Base-by-base conservation (phyloP, 1,139 yeast genomes). In the Hyphopichia wangnamkhiaoensis region DNA sequence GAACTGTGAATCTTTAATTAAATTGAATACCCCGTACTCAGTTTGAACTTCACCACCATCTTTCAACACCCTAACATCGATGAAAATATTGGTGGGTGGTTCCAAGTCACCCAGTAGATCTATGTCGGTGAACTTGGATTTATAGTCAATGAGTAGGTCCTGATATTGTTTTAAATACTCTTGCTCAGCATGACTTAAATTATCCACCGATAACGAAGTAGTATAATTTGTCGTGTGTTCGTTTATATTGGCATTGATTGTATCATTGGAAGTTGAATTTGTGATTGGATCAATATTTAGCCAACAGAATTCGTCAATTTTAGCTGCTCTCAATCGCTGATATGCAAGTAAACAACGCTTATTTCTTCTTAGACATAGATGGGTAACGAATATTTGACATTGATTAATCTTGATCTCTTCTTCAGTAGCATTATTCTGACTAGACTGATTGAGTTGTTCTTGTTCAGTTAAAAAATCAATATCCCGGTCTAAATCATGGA, bases 31-130 rank as follows among this genome's bases (percentile, higher is more conserved):
- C 23, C 98, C 98, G 52, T 93, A 93, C 59, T 93, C 98, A 0
- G 98, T 93, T 56, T 91, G 97, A 30, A 93, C 90, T 57, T 93
- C 98, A 1, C 98, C 98, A 0, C 96, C 98, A 54, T 93, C 95
- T 53, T 86, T 86, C 40, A 93, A 64, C 8, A 93, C 98, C 39
- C 98, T 69, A 3, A 93, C 98, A 56, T 93, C 98, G 10, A 93
- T 86, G 53, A 91, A 93, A 31, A 93, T 85, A 50, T 89, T 95
- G 21, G 79, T 79, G 1, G 98, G 98, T 0, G 98, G 98, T 30
- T 80, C 88, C 49, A 93, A 61, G 23, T 88, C 81, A 0, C 98
- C 98, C 20, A 93, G 79, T 29, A 93, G 67, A 54, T 93, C 98
- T n/a, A 93, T 67, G 48, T 90, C 96, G 0, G 89, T 77, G 67